Evolutionary conservation across 306 rosid genomes (phyloP), one percentile per base, ranked within the genome.

Genomic region (Fragaria nilgerrensis): DNA sequence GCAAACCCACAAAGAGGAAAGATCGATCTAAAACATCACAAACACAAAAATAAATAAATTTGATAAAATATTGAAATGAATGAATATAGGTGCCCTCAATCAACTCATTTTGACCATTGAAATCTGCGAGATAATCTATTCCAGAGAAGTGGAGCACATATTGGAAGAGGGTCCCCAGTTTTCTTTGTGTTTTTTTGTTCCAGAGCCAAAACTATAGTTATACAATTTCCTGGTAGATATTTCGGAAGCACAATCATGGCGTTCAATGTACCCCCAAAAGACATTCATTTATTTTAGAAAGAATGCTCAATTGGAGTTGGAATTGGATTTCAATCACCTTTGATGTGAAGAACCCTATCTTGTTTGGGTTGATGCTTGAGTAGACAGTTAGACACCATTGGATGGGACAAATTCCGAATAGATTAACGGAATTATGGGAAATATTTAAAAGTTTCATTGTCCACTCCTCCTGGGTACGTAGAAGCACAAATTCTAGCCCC

Each of bases 251-350:
- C 37, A 62, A 72, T 64, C 36, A 65, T 72, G 20, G 39, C 43
- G 74, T 76, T 52, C 78, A 81, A 16, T 64, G 81, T 53, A 72
- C 70, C 47, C 47, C 55, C 56, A 34, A 34, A 48, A 77, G 14
- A n/a, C 22, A 49, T 12, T 29, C 15, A 65, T 43, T 65, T 76
- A 12, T 34, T 23, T 50, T 22, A 13, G 14, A 78, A 47, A 70
- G 49, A 36, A 36, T 43, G 43, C 36, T n/a, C 44, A 29, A 63
- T 7, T 32, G 34, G 50, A 44, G 3, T 44, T 34, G 69, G 76
- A 75, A 53, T 37, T 71, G 23, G 65, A 50, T 63, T 61, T 43
- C 59, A 32, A 44, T 44, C 49, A 23, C 16, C 77, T 43, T 70
- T 43, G n/a, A 53, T 76, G 37, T 61, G 14, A 25, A 41, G 10